Conservation (phyloP, 2,329 filamentous ascomycete genomes). For the Penicillium griseofulvum region DNA sequence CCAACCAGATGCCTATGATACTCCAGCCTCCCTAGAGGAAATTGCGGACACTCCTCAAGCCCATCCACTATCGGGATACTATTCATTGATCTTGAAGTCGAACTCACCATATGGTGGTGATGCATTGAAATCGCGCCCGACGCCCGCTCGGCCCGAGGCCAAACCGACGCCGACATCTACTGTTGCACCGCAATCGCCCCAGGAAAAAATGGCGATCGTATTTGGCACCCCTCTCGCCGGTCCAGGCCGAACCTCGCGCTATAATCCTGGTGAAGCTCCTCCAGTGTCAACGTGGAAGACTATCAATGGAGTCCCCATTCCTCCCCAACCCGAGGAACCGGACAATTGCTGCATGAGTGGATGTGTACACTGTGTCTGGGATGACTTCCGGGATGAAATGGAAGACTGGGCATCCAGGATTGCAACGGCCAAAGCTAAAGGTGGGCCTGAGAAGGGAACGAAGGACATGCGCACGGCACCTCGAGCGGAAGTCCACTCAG, state of each 20-base stretch:
- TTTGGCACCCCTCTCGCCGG: constrained; percentile 79
- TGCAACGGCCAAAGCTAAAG: constrained; percentile 56
- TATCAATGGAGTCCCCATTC: constrained; percentile 77
- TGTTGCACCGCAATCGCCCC: constrained; percentile 29
- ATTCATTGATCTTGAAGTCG: constrained; percentile 42
- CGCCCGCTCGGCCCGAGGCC: constrained; percentile 14
- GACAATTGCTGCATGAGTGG: constrained; percentile 99
- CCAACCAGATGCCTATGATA: constrained; percentile 10
- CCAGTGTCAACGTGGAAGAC: constrained; percentile 56
- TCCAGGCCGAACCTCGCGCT: constrained; percentile 63
- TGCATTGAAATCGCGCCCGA: constrained; percentile 19
- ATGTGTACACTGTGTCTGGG: constrained; percentile 97
- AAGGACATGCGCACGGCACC: constrained; percentile 32
- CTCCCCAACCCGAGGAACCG: constrained; percentile 80
- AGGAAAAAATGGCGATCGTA: constrained; percentile 63
- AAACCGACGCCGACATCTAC: constrained; percentile 17
- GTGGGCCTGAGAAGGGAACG: constrained; percentile 24
- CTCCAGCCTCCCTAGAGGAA: constrained; percentile 7
- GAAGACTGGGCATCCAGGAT: constrained; percentile 77
- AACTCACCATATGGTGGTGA: constrained; percentile 25
- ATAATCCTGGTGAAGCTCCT: constrained; percentile 54
- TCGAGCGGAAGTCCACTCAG: constrained; percentile 47
- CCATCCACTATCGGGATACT: constrained; percentile 45
- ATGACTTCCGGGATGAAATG: constrained; percentile 83
- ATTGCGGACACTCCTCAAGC: constrained; percentile 31